A percentile compares a stretch with the other conserved stretches of the same genome.
phyloP scores from a whole-genome alignment of 2,329 filamentous ascomycete species.

The Leptographium flavum region DNA sequence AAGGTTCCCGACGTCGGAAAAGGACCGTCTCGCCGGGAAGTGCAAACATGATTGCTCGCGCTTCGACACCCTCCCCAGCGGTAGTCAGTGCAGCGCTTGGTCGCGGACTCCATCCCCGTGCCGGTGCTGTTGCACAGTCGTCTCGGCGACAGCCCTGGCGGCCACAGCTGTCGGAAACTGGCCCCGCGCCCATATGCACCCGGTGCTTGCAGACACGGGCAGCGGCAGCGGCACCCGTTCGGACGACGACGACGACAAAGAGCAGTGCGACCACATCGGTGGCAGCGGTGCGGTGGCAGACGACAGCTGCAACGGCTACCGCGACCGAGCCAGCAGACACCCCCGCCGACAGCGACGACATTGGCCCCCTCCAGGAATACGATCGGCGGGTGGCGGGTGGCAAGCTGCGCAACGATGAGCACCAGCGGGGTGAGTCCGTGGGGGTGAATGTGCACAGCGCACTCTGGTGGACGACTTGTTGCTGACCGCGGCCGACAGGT shows the following conservation, averaged over 20 bases:
- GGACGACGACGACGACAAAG: neutral
- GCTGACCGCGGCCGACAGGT: slow-evolving; percentile 28
- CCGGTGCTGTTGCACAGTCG: neutral
- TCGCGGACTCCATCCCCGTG: neutral
- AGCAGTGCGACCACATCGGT: neutral
- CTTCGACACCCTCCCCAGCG: neutral
- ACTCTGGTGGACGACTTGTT: neutral
- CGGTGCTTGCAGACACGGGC: slow-evolving; percentile 7
- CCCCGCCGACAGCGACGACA: slow-evolving; percentile 19
- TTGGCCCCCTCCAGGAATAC: slow-evolving; percentile 78
- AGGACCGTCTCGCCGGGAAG: neutral
- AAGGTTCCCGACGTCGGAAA: too few species aligned
- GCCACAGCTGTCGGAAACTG: neutral
- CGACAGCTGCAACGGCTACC: slow-evolving; percentile 9
- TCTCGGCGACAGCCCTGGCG: slow-evolving; percentile 2
- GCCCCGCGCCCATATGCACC: slow-evolving; percentile 2
- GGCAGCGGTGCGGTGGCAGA: neutral
- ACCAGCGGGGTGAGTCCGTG: slow-evolving; percentile 58
- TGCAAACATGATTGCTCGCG: neutral
- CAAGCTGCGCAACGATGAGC: slow-evolving; percentile 68
- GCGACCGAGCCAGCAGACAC: slow-evolving; percentile 1
- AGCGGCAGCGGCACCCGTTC: neutral
- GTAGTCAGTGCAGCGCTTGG: neutral
- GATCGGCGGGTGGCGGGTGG: slow-evolving; percentile 64
- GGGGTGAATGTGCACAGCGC: neutral